These are phyloP conservation scores for Histomonas meleagridis DNA, from an alignment of 208 protist species.

Conservation along the genomic window DNA sequence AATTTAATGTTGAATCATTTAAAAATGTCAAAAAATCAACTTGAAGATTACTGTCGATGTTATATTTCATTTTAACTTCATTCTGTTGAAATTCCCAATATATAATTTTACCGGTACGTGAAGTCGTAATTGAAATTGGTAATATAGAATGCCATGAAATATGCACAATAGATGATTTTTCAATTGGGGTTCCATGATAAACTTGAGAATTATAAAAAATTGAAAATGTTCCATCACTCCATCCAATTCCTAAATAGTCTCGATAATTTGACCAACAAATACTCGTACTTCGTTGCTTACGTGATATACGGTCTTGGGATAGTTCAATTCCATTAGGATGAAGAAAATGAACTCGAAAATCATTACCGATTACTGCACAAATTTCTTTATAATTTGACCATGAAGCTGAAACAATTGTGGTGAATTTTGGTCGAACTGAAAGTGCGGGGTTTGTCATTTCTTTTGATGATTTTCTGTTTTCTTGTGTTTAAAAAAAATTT, in stretches of 20 bases:
- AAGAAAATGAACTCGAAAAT: no score
- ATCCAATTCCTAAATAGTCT: no score
- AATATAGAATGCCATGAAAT: neutral
- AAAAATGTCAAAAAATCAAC: neutral
- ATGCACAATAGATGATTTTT: neutral
- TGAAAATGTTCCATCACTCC: no score
- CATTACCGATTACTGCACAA: neutral
- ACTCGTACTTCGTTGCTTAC: no score
- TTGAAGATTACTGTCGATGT: neutral
- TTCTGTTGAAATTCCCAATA: neutral
- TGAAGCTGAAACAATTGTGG: neutral
- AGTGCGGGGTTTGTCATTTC: no score
- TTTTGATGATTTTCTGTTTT: no score
- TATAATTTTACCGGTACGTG: neutral
- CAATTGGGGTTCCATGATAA: neutral
- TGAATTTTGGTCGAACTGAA: neutral
- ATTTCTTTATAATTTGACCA: neutral
- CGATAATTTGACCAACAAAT: no score
- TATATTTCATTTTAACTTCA: neutral
- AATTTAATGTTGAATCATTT: neutral
- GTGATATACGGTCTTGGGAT: no score
- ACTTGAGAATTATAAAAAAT: no score
- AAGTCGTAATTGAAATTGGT: neutral
- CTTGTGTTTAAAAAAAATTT: no score
- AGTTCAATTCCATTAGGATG: no score